Base-by-base conservation (phyloP, 139 green algal species). In the Chlamydomonas schloesseri region DNA sequence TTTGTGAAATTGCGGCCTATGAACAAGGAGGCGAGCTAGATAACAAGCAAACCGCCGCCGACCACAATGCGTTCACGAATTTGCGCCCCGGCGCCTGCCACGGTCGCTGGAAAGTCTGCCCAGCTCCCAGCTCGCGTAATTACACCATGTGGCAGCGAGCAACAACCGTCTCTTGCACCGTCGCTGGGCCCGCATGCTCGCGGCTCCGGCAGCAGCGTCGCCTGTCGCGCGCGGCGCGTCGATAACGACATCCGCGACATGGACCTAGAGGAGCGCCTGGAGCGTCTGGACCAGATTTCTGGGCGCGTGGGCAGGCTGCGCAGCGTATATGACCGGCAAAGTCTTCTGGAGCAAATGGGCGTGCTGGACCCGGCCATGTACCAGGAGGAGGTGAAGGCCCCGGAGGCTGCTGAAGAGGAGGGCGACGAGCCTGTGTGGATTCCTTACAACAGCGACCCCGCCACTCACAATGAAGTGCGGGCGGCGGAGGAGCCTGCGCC, bases 381-480 rank as follows among this genome's bases (percentile, higher is more conserved):
- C n/a, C 18, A 21, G 13, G n/a, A 71, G 5, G 60, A 36, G 4
- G 53, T 4, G 26, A 46, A 69, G 17, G 57, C 4, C 10, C 26
- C 17, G 1, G 75, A 82, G n/a, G n/a, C n/a, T n/a, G 34, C 26
- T 26, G 75, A 73, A 37, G 76, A 46, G 26, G 62, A 58, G 26
- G 76, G 60, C 28, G 34, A 73, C 6, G 78, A 84, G 29, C 67
- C 76, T 13, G 29, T 77, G 26, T 77, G 47, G 47, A 55, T 85
- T 5, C 4, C 23, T 3, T 85, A 50, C 47, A 76, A 85, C 47
- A 50, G 69, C 36, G 50, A 85, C 46, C 67, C 79, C 34, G 2
- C 13, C 47, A 76, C 65, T 1, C 79, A 85, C 67, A 57, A 57
- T 14, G 6, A 34, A 6, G 11, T 36, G 1, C 1, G 5, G 3